Conservation (phyloP, 177 flowering plant species). For the Vitis hybrid region DNA sequence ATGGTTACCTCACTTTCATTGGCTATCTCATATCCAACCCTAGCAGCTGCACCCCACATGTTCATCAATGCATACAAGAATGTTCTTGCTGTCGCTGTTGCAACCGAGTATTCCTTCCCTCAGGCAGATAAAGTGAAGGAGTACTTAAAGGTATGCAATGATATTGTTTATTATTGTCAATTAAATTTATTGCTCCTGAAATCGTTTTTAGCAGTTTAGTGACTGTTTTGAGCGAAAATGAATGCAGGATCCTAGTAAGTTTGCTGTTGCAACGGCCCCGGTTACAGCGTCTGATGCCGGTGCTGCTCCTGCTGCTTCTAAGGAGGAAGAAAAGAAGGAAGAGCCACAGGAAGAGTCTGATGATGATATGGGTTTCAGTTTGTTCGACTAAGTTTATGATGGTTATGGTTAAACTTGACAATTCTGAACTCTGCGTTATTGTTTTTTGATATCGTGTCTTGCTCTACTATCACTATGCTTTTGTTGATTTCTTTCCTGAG, state of each 20-base stretch:
- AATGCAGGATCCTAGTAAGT: conserved; percentile 80
- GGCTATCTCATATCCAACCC: conserved; percentile 59
- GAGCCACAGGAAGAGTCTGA: conserved; percentile 76
- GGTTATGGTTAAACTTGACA: too few relatives aligned
- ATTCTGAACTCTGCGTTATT: too few relatives aligned
- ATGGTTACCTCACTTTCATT: conserved; percentile 60
- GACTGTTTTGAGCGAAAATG: neutral
- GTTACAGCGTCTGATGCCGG: conserved; percentile 32
- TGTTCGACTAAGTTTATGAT: conserved; percentile 49
- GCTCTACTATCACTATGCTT: too few relatives aligned
- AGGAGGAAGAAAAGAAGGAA: conserved; percentile 59
- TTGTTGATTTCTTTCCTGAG: too few relatives aligned
- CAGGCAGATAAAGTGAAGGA: conserved; percentile 74
- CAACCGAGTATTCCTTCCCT: conserved; percentile 64
- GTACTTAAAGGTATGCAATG: conserved; percentile 40
- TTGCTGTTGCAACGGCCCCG: conserved; percentile 61
- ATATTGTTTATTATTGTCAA: neutral
- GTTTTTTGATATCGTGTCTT: too few relatives aligned
- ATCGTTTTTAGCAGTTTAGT: neutral
- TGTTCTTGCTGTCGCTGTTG: conserved; percentile 55
- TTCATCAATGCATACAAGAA: conserved; percentile 73
- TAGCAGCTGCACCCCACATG: conserved; percentile 81
- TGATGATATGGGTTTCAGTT: conserved; percentile 63
- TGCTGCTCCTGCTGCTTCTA: conserved; percentile 42
- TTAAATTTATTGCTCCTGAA: neutral